Conservation (phyloP, 805 yeast species). For the Lachancea nothofagi region DNA sequence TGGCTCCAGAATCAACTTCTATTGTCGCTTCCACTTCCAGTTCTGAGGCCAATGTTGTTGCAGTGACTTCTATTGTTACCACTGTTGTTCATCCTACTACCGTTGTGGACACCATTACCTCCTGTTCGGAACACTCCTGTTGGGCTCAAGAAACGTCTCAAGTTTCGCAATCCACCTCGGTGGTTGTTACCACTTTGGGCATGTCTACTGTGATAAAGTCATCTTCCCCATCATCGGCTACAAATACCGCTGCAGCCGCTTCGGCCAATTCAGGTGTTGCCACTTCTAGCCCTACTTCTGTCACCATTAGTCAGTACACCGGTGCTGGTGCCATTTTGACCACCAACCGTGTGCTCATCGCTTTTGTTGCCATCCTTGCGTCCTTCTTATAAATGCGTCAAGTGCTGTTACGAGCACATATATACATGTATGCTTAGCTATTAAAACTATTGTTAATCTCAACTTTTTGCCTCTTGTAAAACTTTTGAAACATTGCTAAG, state of each 20-base stretch:
- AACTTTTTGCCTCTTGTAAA: no score
- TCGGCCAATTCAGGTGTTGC: background rate
- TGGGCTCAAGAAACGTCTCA: background rate
- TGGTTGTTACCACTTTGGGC: background rate
- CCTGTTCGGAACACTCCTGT: constrained; percentile 7
- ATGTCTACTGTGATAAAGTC: background rate
- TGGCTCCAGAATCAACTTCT: background rate
- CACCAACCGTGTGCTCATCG: constrained; percentile 4
- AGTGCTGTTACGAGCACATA: background rate
- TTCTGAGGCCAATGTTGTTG: background rate
- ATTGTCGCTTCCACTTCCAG: background rate
- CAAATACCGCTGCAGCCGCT: constrained; percentile 4
- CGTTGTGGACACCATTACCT: constrained; percentile 8
- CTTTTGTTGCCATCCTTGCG: constrained; percentile 7
- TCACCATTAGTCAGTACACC: constrained; percentile 6
- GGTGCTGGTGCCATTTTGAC: constrained; percentile 6
- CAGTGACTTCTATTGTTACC: constrained; percentile 1
- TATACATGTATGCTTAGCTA: background rate
- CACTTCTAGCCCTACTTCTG: background rate
- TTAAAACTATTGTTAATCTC: background rate
- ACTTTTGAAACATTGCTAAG: no score
- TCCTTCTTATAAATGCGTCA: constrained; percentile 2
- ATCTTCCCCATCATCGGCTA: no score
- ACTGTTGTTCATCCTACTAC: constrained; percentile 7
- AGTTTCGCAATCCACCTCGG: constrained; percentile 3